Evolutionary conservation across 129 eudicot species (phyloP).

Genomic region (Artemisia tridentata): DNA sequence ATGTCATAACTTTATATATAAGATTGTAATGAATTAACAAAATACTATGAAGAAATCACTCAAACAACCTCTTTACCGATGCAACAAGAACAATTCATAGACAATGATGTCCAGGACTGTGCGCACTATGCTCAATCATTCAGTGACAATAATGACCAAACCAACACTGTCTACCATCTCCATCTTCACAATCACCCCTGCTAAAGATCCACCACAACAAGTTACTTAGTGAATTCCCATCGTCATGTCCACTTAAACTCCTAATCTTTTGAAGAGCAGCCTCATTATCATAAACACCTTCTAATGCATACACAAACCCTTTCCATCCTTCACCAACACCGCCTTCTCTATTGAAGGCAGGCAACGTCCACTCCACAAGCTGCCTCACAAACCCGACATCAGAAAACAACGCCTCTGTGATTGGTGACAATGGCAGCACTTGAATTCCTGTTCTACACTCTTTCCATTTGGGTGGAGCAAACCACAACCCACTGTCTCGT

Average conservation of each 20-base stretch:
- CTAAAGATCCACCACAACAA: constrained; percentile 92
- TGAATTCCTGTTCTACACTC: constrained; percentile 87
- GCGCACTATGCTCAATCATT: not conserved
- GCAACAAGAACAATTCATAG: too few species aligned
- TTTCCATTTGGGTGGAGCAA: constrained; percentile 81
- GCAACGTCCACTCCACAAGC: constrained; percentile 72
- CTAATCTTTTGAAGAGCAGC: constrained; percentile 57
- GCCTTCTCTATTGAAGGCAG: constrained; percentile 71
- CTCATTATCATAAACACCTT: constrained; percentile 69
- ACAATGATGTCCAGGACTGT: too few species aligned
- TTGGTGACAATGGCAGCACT: constrained; percentile 67
- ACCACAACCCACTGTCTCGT: constrained; percentile 94
- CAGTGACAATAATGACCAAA: constrained; percentile 63
- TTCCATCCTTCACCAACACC: constrained; percentile 98
- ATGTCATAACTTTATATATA: too few species aligned
- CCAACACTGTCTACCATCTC: constrained; percentile 51
- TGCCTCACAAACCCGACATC: constrained; percentile 53
- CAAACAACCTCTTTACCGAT: too few species aligned
- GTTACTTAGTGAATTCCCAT: constrained; percentile 80
- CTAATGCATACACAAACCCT: constrained; percentile 79
- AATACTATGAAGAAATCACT: too few species aligned
- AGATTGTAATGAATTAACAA: too few species aligned
- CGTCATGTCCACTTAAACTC: constrained; percentile 60
- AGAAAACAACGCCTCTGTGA: constrained; percentile 69
- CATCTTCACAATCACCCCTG: constrained; percentile 53